phyloP scores from a whole-genome alignment of 2,329 filamentous ascomycete genomes.

The Cordyceps javanica region DNA sequence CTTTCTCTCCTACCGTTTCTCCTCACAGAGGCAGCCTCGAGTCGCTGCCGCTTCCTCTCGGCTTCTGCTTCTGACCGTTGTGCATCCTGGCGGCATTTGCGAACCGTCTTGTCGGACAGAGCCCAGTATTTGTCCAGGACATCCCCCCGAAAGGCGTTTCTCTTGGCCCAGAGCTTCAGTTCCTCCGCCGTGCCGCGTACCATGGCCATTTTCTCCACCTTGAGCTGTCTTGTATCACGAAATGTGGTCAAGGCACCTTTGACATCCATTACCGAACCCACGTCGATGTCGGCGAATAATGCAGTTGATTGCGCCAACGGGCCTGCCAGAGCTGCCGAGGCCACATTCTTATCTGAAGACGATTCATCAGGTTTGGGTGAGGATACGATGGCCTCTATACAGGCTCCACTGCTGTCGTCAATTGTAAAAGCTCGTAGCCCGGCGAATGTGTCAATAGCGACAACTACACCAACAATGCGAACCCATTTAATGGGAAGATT shows the following conservation, averaged over 20 bases:
- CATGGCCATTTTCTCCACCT: conserved; percentile 42
- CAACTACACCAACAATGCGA: conserved; percentile 63
- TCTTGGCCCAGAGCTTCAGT: conserved; percentile 53
- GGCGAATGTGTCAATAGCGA: conserved; percentile 50
- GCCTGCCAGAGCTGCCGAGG: neutral
- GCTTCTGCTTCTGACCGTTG: conserved; percentile 27
- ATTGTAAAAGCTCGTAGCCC: conserved; percentile 47
- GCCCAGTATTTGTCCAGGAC: conserved; percentile 50
- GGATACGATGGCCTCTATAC: conserved; percentile 39
- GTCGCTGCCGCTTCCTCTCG: conserved; percentile 22
- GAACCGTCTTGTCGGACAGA: conserved; percentile 42
- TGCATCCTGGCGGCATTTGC: conserved; percentile 42
- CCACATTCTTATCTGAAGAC: neutral
- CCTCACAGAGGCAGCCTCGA: conserved; percentile 13
- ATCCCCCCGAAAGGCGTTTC: conserved; percentile 41
- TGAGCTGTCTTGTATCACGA: conserved; percentile 44
- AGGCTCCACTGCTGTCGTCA: conserved; percentile 59
- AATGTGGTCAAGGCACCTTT: conserved; percentile 47
- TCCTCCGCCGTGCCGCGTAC: conserved; percentile 50
- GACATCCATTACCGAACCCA: conserved; percentile 51
- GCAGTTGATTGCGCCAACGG: neutral
- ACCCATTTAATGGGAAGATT: conserved; percentile 77
- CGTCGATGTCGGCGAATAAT: conserved; percentile 32
- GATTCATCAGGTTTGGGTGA: conserved; percentile 2
- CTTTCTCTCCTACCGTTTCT: neutral